Evolutionary conservation across 2,329 filamentous ascomycete species (phyloP).

Genomic region (Didymella glomerata): DNA sequence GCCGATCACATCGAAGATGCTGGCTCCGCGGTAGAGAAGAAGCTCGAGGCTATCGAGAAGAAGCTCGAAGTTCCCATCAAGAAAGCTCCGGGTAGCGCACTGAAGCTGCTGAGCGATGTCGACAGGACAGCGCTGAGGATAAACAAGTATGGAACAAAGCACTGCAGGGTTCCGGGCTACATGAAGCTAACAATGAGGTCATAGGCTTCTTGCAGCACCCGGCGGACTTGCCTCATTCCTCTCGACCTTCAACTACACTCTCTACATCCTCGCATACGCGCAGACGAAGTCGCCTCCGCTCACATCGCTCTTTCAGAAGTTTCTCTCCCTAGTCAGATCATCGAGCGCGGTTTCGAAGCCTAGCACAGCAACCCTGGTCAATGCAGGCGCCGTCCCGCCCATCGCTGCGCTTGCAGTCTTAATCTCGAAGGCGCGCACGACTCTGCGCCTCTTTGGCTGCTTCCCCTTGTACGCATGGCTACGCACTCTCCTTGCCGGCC

Average conservation of each 20-base stretch:
- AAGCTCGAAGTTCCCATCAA: constrained; percentile 24
- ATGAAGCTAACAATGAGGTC: constrained; percentile 16
- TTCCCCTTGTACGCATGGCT: constrained; percentile 58
- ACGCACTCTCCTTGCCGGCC: constrained; percentile 52
- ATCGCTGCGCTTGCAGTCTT: constrained; percentile 50
- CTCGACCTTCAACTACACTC: constrained; percentile 58
- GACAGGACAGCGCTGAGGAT: constrained; percentile 54
- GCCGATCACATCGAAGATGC: constrained; percentile 24
- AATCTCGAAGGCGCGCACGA: constrained; percentile 55
- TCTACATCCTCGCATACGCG: constrained; percentile 56
- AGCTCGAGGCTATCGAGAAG: constrained; percentile 20
- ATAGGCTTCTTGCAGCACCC: constrained; percentile 54
- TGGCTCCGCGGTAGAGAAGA: constrained; percentile 22
- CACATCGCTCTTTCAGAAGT: constrained; percentile 35
- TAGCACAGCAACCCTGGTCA: constrained; percentile 36
- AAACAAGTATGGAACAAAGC: constrained; percentile 51
- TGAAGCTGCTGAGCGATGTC: constrained; percentile 45
- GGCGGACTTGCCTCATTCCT: constrained; percentile 57
- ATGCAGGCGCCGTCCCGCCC: constrained; percentile 41
- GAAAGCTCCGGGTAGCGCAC: constrained; percentile 34
- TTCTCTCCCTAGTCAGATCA: constrained; percentile 47
- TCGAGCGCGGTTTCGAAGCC: constrained; percentile 38
- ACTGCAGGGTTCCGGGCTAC: not conserved
- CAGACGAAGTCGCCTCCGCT: constrained; percentile 51
- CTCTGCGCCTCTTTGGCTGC: constrained; percentile 55